Evolutionary conservation across 257 asterid genomes (phyloP), one percentile per base, ranked within the genome.

Genomic region (Cruciata laevipes): DNA sequence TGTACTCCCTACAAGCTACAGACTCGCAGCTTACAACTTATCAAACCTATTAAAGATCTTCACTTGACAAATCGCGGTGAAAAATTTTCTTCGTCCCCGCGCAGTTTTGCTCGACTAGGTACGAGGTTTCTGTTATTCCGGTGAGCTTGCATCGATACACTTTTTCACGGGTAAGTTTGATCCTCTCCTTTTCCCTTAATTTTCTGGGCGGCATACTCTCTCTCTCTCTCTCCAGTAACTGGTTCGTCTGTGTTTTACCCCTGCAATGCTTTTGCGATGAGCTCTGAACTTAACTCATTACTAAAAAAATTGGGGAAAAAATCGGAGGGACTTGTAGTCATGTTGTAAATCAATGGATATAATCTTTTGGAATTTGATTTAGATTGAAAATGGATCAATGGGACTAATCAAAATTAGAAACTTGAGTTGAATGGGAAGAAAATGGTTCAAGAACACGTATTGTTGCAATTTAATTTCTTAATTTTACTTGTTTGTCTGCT

Each of bases 61-160:
- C 72, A 44, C 67, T 60, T 66, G 4, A 23, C 0, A 27, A 42
- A 11, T 42, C 17, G 0, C 7, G 31, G 57, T 25, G 56, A 73
- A 47, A 49, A 33, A 60, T 32, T 73, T 72, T 47, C 5, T 18
- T 37, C 42, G 8, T 31, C 63, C 13, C 7, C 18, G 14, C 32
- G 5, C 14, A 5, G 24, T 21, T 61, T 47, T 33, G 47, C 31
- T 20, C 66, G 66, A 7, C 51, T 62, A 35, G 69, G 77, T 62
- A 23, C 27, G 60, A 51, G 4, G 20, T 1, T 24, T 49, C 21
- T n/a, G 57, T 58, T 16, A 13, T 0, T 1, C 35, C 32, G 38
- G 49, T 42, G 51, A 47, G 16, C 55, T 47, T 8, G 0, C 55
- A 47, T 47, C 55, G 55, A 47, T 16, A 4, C 55, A 47, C 55